Conservation (phyloP, 2,329 filamentous ascomycete species). For the Botryotinia narcissicola region DNA sequence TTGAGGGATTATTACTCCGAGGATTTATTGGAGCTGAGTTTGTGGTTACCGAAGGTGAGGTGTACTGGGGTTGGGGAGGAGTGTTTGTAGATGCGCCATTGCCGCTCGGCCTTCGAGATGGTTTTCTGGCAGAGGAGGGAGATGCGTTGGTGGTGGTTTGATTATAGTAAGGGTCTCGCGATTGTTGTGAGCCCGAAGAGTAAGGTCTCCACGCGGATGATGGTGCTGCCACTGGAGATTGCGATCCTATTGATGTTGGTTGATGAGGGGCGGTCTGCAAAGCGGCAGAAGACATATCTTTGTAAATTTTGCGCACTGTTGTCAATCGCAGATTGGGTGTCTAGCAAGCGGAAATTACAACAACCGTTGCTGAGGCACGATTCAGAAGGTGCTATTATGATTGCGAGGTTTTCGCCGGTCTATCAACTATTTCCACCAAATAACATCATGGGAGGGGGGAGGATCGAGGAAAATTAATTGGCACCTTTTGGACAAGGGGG, state of each 20-base stretch:
- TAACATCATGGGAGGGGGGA: conserved; percentile 46
- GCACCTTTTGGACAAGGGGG: neutral
- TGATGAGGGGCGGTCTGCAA: conserved; percentile 60
- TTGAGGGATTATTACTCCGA: conserved; percentile 37
- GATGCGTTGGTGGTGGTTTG: conserved; percentile 42
- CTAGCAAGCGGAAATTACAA: conserved; percentile 14
- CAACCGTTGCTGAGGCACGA: conserved; percentile 15
- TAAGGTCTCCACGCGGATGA: conserved; percentile 50
- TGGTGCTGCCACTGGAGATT: conserved; percentile 48
- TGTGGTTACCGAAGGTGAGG: conserved; percentile 31
- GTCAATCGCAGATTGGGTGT: conserved; percentile 21
- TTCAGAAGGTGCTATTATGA: conserved; percentile 4
- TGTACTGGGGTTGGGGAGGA: conserved; percentile 33
- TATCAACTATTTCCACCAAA: conserved; percentile 43
- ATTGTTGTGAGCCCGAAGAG: conserved; percentile 52
- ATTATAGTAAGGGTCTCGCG: conserved; percentile 54
- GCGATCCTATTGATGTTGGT: conserved; percentile 46
- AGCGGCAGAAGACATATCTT: conserved; percentile 62
- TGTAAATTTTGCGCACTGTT: conserved; percentile 27
- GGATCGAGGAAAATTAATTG: neutral
- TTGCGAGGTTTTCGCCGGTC: conserved; percentile 37
- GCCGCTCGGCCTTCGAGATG: conserved; percentile 53
- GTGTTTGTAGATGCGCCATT: conserved; percentile 43
- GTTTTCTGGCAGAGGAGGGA: conserved; percentile 49
- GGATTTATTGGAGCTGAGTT: conserved; percentile 25